Evolutionary conservation across 169 alveolate genomes (phyloP).

Genomic region (Plasmodium relictum): DNA sequence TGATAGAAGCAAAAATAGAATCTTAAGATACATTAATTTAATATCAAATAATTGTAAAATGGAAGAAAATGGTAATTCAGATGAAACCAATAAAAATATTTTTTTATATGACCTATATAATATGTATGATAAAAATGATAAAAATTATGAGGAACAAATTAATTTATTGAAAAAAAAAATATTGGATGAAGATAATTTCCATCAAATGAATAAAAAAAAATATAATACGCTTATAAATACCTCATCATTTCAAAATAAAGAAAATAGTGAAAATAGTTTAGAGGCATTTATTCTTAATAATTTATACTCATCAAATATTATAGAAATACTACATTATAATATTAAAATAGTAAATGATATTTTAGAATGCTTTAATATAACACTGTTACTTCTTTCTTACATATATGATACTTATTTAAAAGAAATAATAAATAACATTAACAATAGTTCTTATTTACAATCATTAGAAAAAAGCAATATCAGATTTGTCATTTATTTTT

Average conservation of each 20-base stretch:
- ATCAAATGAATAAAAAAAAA: slow-evolving; percentile 3
- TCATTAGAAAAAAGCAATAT: slow-evolving; percentile 35
- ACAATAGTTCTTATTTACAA: background rate
- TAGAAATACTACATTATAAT: slow-evolving; percentile 23
- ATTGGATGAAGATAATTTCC: background rate
- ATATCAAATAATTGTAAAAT: background rate
- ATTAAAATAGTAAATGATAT: slow-evolving; percentile 54
- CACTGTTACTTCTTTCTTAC: slow-evolving; percentile 26
- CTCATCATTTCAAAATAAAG: background rate
- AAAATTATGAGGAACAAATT: background rate
- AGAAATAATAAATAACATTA: slow-evolving; percentile 18
- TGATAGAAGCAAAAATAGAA: background rate
- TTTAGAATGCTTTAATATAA: slow-evolving; percentile 35
- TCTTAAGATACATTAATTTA: slow-evolving; percentile 2
- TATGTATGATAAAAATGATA: background rate
- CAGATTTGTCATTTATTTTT: slow-evolving; percentile 45
- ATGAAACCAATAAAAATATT: too few relatives aligned
- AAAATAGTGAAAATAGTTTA: background rate
- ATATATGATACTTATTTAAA: slow-evolving; percentile 56
- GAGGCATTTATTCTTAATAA: slow-evolving; percentile 4
- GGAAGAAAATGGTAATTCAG: background rate
- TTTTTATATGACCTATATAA: too few relatives aligned
- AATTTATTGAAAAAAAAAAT: slow-evolving; percentile 13
- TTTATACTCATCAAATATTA: slow-evolving; percentile 8
- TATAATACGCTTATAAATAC: background rate